Conservation (phyloP, 139 green algal species). For the Coelastrella sp. region DNA sequence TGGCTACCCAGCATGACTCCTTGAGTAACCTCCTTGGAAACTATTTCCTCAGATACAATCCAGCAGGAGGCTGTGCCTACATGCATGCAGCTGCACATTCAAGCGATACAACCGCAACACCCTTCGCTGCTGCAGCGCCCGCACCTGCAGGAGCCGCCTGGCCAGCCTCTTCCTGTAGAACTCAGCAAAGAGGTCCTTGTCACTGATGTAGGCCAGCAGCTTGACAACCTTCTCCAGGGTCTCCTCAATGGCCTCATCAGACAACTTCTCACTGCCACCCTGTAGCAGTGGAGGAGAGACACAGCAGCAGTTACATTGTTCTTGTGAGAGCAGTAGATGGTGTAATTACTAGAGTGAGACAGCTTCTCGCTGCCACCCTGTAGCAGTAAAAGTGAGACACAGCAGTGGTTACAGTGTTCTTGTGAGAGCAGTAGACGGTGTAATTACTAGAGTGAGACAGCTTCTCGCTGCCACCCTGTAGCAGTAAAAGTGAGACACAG, state of each 20-base stretch:
- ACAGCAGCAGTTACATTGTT: background rate
- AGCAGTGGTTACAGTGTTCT: too few relatives aligned
- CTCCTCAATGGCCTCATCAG: slow-evolving; percentile 94
- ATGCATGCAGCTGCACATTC: too few relatives aligned
- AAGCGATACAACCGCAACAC: too few relatives aligned
- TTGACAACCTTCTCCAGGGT: slow-evolving; percentile 98
- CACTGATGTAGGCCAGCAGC: slow-evolving; percentile 96
- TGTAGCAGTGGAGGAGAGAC: background rate
- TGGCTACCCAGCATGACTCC: too few relatives aligned
- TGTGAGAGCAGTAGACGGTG: too few relatives aligned
- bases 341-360: background rate
- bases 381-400: background rate
- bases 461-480: background rate
- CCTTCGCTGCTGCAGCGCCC: background rate
- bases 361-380: background rate
- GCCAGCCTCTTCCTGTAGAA: slow-evolving; percentile 98
- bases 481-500: background rate
- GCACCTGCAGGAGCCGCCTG: slow-evolving; percentile 72
- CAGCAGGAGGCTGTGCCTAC: too few relatives aligned
- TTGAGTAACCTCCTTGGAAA: too few relatives aligned
- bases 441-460: too few relatives aligned
- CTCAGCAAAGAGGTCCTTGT: slow-evolving; percentile 87
- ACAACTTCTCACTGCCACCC: slow-evolving; percentile 88
- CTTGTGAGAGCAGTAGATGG: too few relatives aligned
- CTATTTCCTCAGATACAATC: too few relatives aligned